A percentile compares a stretch with the other conserved stretches of the same genome.
Conservation (phyloP, 1,139 yeast genomes). For the Spencermartinsiella ligniputridi region DNA sequence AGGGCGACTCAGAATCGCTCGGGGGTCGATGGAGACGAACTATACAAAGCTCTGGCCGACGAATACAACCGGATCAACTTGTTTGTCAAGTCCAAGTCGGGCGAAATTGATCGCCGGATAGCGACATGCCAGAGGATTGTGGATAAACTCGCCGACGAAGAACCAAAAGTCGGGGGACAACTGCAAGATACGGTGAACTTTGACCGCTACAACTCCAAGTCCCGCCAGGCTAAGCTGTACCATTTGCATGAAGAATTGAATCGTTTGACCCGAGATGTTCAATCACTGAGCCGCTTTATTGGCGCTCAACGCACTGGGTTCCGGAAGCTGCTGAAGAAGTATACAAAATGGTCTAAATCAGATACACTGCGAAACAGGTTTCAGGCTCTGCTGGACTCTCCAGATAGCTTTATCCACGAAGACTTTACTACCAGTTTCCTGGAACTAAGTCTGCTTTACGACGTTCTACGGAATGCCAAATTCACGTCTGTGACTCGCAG, state of each 20-base stretch:
- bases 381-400: conserved; percentile 33
- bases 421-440: conserved; percentile 62
- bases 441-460: conserved; percentile 57
- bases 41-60: conserved; percentile 37
- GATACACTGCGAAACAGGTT: conserved; percentile 30
- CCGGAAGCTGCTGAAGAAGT: conserved; percentile 75
- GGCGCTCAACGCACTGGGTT: conserved; percentile 79
- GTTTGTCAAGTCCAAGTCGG: conserved; percentile 62
- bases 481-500: conserved; percentile 16
- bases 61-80: conserved; percentile 46
- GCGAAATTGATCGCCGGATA: conserved; percentile 49
- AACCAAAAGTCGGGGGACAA: conserved; percentile 11
- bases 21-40: conserved; percentile 15
- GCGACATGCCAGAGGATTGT: conserved; percentile 38
- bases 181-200: not conserved
- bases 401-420: conserved; percentile 56
- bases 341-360: conserved; percentile 55
- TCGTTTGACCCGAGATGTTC: conserved; percentile 55
- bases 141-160: conserved; percentile 29
- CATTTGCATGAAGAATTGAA: conserved; percentile 35
- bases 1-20: conserved; percentile 36
- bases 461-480: conserved; percentile 37
- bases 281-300: conserved; percentile 67
- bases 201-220: conserved; percentile 20
- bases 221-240: conserved; percentile 26